Evolutionary conservation across 2,329 filamentous ascomycete genomes (phyloP), one percentile per base, ranked within the genome.

Genomic region (Phaeosphaeria sp.): DNA sequence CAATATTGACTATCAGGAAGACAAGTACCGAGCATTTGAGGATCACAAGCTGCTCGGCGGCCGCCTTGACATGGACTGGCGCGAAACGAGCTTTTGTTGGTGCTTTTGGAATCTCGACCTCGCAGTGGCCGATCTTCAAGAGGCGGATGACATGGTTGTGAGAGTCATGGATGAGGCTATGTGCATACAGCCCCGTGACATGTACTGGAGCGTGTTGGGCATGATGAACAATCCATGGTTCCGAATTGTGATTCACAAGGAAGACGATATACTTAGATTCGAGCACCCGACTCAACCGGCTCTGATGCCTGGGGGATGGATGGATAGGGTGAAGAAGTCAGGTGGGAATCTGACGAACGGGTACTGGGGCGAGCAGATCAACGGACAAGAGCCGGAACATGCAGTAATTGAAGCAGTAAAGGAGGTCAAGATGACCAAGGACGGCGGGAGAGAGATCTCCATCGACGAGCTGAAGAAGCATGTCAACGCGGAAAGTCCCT

Each of bases 201-300:
- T 97, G 91, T 97, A 97, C 79, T 97, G 93, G 93, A 93, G 88
- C 59, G 92, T 96, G 2, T 80, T 97, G 40, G 93, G 93, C 0
- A 97, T 97, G 93, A 97, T 97, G 93, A 97, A 97, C 78, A 97
- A 97, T 68, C 91, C 92, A 0, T 97, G 93, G 93, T 97, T 90
- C 75, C 85, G 93, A 5, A 85, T 97, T 1, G 86, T 88, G 1
- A 90, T 97, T 53, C 86, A 87, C 51, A 88, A 88, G 55, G 88
- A 93, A 58, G 83, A 82, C 0, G 81, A 86, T 17, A 77, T 72
- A 7, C 78, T 97, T 43, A 59, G 86, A 6, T 97, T 97, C 65
- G 93, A 97, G 74, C 93, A 97, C 67, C 93, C 93, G 0, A 96
- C 92, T 2, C 90, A 93, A 62, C 91, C 93, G 6, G 88, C 89